Conservation (phyloP, 768 basidiomycete genomes). For the Amanita inopinata region DNA sequence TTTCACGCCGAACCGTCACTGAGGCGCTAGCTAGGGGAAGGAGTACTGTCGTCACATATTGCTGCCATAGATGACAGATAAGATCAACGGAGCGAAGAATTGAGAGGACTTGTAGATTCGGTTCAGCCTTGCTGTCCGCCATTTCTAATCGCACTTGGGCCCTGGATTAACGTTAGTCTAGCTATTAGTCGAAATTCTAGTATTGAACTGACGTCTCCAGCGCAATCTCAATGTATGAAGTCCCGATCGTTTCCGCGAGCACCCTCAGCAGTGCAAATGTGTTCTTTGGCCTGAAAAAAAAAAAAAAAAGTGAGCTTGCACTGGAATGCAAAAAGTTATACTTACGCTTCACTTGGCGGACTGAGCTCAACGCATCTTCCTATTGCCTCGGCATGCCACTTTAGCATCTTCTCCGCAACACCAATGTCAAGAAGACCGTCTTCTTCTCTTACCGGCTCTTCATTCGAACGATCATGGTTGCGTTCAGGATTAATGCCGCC, state of each 20-base stretch:
- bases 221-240: constrained; percentile 82
- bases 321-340: constrained; percentile 8
- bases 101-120: constrained; percentile 57
- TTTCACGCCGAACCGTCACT: constrained; percentile 83
- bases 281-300: constrained; percentile 66
- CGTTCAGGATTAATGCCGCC: constrained; percentile 62
- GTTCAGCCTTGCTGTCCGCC: constrained; percentile 71
- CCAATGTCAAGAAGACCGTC: constrained; percentile 75
- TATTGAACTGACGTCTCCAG: constrained; percentile 71
- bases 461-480: constrained; percentile 40
- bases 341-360: constrained; percentile 75
- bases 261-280: constrained; percentile 76
- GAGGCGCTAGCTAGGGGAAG: constrained; percentile 80
- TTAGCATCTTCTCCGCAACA: constrained; percentile 82
- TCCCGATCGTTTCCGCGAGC: constrained; percentile 78
- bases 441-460: constrained; percentile 68
- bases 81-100: constrained; percentile 71
- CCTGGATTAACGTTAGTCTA: constrained; percentile 29
- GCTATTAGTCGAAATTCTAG: background rate
- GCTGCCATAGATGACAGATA: constrained; percentile 94
- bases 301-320: constrained; percentile 3
- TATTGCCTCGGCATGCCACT: constrained; percentile 97
- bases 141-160: constrained; percentile 62
- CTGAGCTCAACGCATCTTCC: constrained; percentile 91
- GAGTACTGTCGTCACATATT: constrained; percentile 85